These are phyloP conservation scores for Ruellia speciosa DNA, from an alignment of 305 asterid genomes.

Conservation along the genomic window DNA sequence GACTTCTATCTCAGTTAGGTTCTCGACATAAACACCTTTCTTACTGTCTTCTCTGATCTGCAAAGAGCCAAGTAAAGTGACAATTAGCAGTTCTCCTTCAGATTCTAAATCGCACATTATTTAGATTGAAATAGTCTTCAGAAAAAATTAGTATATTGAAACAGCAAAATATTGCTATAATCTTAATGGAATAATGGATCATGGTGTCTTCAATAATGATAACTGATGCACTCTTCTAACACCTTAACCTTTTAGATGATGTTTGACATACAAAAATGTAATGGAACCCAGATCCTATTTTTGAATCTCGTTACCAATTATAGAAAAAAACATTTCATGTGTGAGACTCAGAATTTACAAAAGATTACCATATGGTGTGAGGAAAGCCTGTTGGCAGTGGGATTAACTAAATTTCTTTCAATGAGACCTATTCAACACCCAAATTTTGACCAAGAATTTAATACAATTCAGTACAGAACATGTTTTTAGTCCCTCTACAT, in stretches of 20 bases:
- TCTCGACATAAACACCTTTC: constrained; percentile 91
- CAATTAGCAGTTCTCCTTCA: not conserved
- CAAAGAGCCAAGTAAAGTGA: constrained; percentile 27
- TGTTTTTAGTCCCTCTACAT: not conserved
- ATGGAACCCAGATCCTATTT: no score
- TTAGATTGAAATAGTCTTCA: not conserved
- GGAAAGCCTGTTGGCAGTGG: no score
- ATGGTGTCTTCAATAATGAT: not conserved
- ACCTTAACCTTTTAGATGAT: no score
- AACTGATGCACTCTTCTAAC: no score
- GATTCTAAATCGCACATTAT: not conserved
- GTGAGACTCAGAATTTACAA: no score
- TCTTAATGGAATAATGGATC: not conserved
- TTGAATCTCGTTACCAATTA: no score
- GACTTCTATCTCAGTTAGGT: constrained; percentile 82
- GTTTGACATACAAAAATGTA: no score
- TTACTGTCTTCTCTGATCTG: constrained; percentile 87
- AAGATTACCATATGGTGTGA: no score
- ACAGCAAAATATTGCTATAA: not conserved
- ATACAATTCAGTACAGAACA: not conserved
- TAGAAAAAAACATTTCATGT: no score
- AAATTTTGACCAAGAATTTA: not conserved
- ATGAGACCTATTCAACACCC: not conserved
- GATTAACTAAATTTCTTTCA: not conserved
- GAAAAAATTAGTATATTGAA: not conserved